Evolutionary conservation across 768 basidiomycete species (phyloP), one percentile per base, ranked within the genome.

Genomic region (Solioccasus polychromus): DNA sequence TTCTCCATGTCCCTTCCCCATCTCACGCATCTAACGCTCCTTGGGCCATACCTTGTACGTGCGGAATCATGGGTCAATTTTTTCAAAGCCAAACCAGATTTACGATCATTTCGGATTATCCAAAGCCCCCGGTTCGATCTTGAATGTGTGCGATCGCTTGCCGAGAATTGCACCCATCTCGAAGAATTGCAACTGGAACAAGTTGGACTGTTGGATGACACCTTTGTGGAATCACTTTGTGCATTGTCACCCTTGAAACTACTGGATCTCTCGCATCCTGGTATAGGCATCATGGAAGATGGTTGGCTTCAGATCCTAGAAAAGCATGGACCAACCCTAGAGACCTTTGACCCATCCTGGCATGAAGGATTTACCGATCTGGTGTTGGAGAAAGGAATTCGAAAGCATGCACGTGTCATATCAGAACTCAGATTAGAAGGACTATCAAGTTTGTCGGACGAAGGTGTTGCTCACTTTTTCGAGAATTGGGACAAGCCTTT

Each of bases 121-220:
- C 91, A 94, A 58, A 88, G 86, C 46, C 91, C 92, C 8, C 80
- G 92, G 5, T 93, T 98, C 64, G 82, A 92, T 61, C 59, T 83
- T 4, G 73, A 76, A 10, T 90, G 87, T 58, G 66, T 88, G 45
- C 59, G 71, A 11, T 61, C 75, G 0, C 77, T 96, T 19, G 75
- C 83, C 22, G 42, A 69, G 25, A 52, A 69, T 43, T 79, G 75
- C 42, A 69, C 76, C 19, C 61, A 64, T 3, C 69, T 98, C 15
- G 74, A 66, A n/a, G 81, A 83, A 38, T 77, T 99, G 1, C 78
- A 88, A 3, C 70, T 99, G 30, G 79, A 81, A 49, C 89, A 94
- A 59, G 65, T 97, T 25, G 91, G 85, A 7, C 68, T 78, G 50
- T 63, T 98, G 45, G 64, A 73, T 42, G 85, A 92, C 53, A 70